phyloP scores from a whole-genome alignment of 164 flowering plant species.

The Kingdonia uniflora region DNA sequence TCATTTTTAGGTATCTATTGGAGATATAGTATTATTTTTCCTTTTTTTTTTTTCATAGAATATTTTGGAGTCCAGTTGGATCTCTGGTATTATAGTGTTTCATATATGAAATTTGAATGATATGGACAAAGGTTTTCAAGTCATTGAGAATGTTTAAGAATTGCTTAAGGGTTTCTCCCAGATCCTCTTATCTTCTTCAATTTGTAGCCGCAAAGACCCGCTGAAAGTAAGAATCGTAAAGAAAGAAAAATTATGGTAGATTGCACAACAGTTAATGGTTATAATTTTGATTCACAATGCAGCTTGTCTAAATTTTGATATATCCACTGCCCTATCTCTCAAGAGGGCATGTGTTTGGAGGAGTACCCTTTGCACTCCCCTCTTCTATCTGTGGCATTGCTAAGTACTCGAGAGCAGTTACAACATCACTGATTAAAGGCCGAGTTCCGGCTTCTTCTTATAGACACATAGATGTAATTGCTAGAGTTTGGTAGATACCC shows the following conservation, averaged over 20 bases:
- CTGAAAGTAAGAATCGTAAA: neutral
- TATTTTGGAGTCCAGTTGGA: neutral
- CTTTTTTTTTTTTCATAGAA: neutral
- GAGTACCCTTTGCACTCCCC: neutral
- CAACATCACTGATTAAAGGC: constrained; percentile 63
- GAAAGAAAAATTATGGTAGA: no score
- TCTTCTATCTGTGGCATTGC: constrained; percentile 9
- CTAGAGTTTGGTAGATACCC: constrained; percentile 67
- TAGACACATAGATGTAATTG: constrained; percentile 77
- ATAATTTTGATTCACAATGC: neutral
- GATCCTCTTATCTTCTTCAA: neutral
- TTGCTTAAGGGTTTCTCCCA: neutral
- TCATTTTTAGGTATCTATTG: neutral
- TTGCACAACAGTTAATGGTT: no score
- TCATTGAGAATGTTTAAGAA: neutral
- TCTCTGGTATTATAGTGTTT: neutral
- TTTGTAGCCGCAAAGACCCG: neutral
- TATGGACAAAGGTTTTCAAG: neutral
- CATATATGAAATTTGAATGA: neutral
- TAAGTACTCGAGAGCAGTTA: constrained; percentile 48
- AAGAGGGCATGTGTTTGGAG: neutral
- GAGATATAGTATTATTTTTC: neutral
- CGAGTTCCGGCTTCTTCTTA: constrained; percentile 57
- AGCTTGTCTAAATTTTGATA: neutral
- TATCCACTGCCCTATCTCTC: neutral